Base-by-base conservation (phyloP, 306 rosid genomes). In the Vicia villosa region DNA sequence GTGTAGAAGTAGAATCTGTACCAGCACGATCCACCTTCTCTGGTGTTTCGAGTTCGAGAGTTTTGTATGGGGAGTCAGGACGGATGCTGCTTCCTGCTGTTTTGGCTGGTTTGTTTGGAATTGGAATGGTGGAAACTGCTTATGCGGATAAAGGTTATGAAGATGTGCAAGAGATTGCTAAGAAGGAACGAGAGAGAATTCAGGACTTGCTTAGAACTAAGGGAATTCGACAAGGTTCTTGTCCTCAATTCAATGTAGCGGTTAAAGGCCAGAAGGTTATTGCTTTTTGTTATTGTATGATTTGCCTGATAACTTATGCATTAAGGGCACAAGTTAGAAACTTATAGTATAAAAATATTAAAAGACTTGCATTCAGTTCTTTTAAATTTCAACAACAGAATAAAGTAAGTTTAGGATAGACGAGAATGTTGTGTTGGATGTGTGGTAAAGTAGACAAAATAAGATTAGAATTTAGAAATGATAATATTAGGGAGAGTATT, bases 241-340 rank as follows among this genome's bases (percentile, higher is more conserved):
- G 79, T 74, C 98, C 98, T 58, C 81, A 80, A 8, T 88, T 83
- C 85, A 71, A 24, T 42, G 89, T 90, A 57, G 81, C 87, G n/a
- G 83, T 81, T 60, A 90, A 86, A 79, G 98, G 98, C 66, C 87
- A 85, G 63, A 85, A 83, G 98, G 98, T 93, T 72, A 41, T 19
- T 60, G 15, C 60, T 30, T 11, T 45, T 60, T 49, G 26, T 66
- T 42, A 19, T 69, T 49, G 1, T 43, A 0, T 68, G 7, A 11
- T 47, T 68, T 59, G 16, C 50, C 9, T 68, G 28, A 0, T 24
- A 24, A 24, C 28, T 1, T 24, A 2, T 24, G 28, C 28, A 1
- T 24, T 24, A 24, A 24, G 28, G 28, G 28, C 28, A 24, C 4
- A 24, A 3, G 28, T 24, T 24, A 3, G 28, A 24, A 24, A 24